Conservation (phyloP, 83 land plant species). For the Picea mariana region DNA sequence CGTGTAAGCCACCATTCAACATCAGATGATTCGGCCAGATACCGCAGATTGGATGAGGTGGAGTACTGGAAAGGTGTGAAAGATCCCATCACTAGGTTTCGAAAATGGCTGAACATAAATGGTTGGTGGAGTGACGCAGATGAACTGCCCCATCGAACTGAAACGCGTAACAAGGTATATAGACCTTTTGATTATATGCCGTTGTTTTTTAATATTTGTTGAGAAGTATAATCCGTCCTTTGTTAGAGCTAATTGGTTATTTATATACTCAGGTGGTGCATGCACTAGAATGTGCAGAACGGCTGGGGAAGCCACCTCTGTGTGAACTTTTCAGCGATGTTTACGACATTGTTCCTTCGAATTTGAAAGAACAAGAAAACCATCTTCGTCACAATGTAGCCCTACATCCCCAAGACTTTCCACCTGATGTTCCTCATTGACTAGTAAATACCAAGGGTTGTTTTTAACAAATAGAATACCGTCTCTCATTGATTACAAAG, state of each 20-base stretch:
- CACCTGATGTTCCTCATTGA: conserved; percentile 22
- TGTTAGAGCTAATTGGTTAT: not conserved
- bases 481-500: no score
- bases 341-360: conserved; percentile 34
- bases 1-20: conserved; percentile 45
- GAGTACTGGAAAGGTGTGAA: conserved; percentile 39
- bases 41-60: conserved; percentile 39
- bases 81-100: conserved; percentile 40
- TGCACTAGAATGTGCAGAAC: conserved; percentile 36
- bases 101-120: conserved; percentile 36
- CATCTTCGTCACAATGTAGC: conserved; percentile 16
- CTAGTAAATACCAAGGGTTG: no score
- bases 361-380: conserved; percentile 39
- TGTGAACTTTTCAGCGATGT: conserved; percentile 40
- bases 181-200: no score
- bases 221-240: not conserved
- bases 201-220: not conserved
- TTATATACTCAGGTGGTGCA: conserved; percentile 28
- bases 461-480: no score
- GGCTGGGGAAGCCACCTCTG: conserved; percentile 27
- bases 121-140: conserved; percentile 33
- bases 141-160: conserved; percentile 22
- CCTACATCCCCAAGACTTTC: conserved; percentile 30
- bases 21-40: conserved; percentile 49
- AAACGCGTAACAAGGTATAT: conserved; percentile 10